Conservation (phyloP, 2,329 filamentous ascomycete species). For the Elsinoe necatrix region DNA sequence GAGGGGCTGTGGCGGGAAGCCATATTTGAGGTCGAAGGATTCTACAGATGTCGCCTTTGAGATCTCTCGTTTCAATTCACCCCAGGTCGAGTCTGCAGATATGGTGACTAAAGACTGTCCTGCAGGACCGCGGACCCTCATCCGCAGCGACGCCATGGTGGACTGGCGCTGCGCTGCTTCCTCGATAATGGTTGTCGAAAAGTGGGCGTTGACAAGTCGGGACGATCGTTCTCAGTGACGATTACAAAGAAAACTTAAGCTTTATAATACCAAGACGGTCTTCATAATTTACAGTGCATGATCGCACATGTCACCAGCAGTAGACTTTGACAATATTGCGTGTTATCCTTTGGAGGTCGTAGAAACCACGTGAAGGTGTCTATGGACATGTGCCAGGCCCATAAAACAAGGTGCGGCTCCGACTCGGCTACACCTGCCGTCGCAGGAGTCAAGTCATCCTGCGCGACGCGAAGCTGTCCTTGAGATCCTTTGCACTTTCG, state of each 20-base stretch:
- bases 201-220: no score
- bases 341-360: not conserved
- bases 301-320: not conserved
- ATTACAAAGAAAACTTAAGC: not conserved
- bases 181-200: no score
- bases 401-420: not conserved
- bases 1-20: conserved; percentile 69
- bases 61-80: conserved; percentile 53
- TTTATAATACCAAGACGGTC: not conserved
- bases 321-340: not conserved
- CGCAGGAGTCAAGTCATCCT: not conserved
- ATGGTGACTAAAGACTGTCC: conserved; percentile 65
- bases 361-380: not conserved
- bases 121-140: conserved; percentile 65
- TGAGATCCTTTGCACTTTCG: not conserved
- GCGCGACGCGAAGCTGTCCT: conserved; percentile 9
- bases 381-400: not conserved
- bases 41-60: conserved; percentile 55
- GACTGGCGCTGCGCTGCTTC: no score
- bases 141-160: conserved; percentile 48
- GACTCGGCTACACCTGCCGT: conserved; percentile 2
- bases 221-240: no score
- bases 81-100: conserved; percentile 57
- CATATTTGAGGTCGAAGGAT: conserved; percentile 70
- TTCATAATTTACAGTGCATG: not conserved